Conservation (phyloP, 148 eudicot species). For the Oxyria digyna region DNA sequence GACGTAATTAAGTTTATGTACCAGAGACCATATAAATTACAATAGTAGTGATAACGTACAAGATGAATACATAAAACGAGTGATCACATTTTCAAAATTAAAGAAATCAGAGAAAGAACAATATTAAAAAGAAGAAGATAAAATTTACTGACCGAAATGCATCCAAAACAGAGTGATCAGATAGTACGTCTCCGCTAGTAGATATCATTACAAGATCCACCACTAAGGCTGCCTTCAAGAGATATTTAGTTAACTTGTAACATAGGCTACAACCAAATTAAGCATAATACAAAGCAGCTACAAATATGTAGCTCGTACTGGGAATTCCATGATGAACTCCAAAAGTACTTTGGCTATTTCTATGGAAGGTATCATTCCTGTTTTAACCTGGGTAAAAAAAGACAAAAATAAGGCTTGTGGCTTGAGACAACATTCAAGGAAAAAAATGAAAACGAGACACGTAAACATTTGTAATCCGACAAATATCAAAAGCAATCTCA, state of each 20-base stretch:
- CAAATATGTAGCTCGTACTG: slow-evolving; percentile 49
- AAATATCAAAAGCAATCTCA: slow-evolving; percentile 21
- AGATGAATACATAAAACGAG: too few species aligned
- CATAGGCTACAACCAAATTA: slow-evolving; percentile 13
- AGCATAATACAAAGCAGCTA: slow-evolving; percentile 2
- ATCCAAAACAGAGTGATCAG: slow-evolving; percentile 64
- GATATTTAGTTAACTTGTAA: slow-evolving; percentile 18
- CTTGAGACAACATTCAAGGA: not conserved
- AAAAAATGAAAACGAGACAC: not conserved
- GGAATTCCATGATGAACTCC: slow-evolving; percentile 49
- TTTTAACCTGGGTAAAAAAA: slow-evolving; percentile 49
- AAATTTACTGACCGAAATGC: slow-evolving; percentile 37
- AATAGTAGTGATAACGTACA: not conserved
- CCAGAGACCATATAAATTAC: not conserved
- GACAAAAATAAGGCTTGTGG: not conserved
- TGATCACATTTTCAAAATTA: too few species aligned
- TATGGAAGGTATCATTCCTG: slow-evolving; percentile 88
- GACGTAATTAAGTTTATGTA: not conserved
- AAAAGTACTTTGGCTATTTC: slow-evolving; percentile 56
- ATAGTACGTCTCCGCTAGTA: slow-evolving; percentile 81
- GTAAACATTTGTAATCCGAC: not conserved
- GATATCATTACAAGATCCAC: slow-evolving; percentile 99
- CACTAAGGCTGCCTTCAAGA: slow-evolving; percentile 75
- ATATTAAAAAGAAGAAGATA: not conserved
- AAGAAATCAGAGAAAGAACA: too few species aligned